Percentiles rank a stretch among this genome's conserved stretches.
These are phyloP conservation scores for Coniochaeta sp. DNA, from an alignment of 2,329 filamentous ascomycete genomes.

Conservation along the genomic window DNA sequence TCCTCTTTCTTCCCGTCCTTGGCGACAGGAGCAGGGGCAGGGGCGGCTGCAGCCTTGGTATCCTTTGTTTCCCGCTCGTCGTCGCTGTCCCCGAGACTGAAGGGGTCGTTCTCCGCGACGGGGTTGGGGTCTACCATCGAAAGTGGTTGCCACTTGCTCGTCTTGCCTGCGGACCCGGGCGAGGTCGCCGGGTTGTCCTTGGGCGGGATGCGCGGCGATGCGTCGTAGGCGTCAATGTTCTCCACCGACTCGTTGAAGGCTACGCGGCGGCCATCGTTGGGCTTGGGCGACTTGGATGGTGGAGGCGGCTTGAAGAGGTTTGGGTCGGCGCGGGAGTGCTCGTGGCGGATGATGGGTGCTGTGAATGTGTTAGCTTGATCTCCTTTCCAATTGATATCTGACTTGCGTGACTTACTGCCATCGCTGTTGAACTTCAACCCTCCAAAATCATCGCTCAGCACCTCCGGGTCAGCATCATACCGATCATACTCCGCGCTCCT, in stretches of 20 bases:
- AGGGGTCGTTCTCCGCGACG: slow-evolving; percentile 86
- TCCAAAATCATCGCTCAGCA: slow-evolving; percentile 84
- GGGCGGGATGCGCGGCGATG: slow-evolving; percentile 47
- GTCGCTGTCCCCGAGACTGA: slow-evolving; percentile 92
- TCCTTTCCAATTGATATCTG: no score
- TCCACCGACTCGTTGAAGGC: slow-evolving; percentile 60
- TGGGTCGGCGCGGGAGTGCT: slow-evolving; percentile 65
- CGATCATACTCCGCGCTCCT: slow-evolving; percentile 83
- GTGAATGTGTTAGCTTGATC: slow-evolving; percentile 4
- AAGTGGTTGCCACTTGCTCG: slow-evolving; percentile 96
- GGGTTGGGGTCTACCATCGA: slow-evolving; percentile 79
- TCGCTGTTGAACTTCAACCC: slow-evolving; percentile 58
- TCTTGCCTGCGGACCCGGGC: slow-evolving; percentile 47
- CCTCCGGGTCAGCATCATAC: slow-evolving; percentile 90
- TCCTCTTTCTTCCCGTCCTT: slow-evolving; percentile 40
- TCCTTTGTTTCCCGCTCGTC: slow-evolving; percentile 78
- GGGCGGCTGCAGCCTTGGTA: slow-evolving; percentile 41
- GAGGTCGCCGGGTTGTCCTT: slow-evolving; percentile 37
- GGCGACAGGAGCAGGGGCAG: background rate
- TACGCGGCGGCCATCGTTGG: slow-evolving; percentile 42
- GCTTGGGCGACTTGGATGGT: slow-evolving; percentile 43
- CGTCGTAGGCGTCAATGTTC: slow-evolving; percentile 73
- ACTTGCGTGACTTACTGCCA: slow-evolving; percentile 48
- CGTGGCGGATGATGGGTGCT: slow-evolving; percentile 43
- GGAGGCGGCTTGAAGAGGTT: slow-evolving; percentile 69